Evolutionary conservation across 73 alveolate genomes (phyloP), one percentile per base, ranked within the genome.

Genomic region (Effrenium voratum): DNA sequence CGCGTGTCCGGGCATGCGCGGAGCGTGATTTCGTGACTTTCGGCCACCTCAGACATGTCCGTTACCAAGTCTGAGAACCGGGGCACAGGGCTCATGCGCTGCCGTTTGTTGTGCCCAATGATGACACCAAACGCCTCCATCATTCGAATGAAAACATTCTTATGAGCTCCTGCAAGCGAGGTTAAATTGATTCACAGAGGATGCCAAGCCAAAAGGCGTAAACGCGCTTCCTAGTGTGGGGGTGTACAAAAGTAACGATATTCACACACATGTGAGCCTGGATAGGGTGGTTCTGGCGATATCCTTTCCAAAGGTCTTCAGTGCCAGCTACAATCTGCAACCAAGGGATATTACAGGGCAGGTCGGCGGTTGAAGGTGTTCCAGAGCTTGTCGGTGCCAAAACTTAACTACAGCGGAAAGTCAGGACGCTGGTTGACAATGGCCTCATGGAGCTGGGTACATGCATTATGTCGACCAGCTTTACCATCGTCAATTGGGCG

Each of bases 261-360:
- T 28, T 28, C 13, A 85, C 79, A 57, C 46, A 5, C 24, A 12
- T 28, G 44, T 55, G 82, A 2, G 43, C 82, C 32, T 30, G 22
- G 12, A 38, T 15, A 22, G 81, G 40, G 32, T 57, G 63, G 93
- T 49, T 82, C 47, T 82, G 47, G 52, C 93, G 70, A 32, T 82
- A 82, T 4, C 93, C 93, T 38, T 82, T 49, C 93, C 93, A 82
- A 13, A 82, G 46, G n/a, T 82, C 93, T 49, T 49, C 93, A n/a
- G 75, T 46, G n/a, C 93, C 93, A 15, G 75, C 93, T 4, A 77
- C 59, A 77, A 77, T n/a, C 12, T 77, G 44, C 16, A 43, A 60
- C 34, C 19, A 44, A 36, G 52, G 87, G n/a, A 77, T 28, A 22
- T 13, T 36, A 32, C 12, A 41, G 10, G 30, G 52, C 19, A 5